Base-by-base conservation (phyloP, 176 grass and related monocot genomes). In the Triticum dicoccoides region DNA sequence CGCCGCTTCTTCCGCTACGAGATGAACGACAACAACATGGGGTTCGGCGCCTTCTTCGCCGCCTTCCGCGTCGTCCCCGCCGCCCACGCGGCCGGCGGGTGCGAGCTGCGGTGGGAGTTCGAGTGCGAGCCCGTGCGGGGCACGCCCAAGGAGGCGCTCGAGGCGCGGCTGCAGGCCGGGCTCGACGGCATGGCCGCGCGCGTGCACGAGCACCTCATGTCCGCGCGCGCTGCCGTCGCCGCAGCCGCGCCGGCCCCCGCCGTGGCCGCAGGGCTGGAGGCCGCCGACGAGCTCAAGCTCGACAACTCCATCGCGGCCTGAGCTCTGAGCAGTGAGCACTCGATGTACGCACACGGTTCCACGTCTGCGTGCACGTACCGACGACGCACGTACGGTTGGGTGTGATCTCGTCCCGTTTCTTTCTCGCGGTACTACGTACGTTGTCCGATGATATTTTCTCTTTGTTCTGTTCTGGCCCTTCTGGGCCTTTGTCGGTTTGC, bases 11-110 rank as follows among this genome's bases (percentile, higher is more conserved):
- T 95, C 91, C 89, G 93, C 38, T 96, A 96, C 91, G 87, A 96
- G 88, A 89, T 96, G 91, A 93, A 89, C 74, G 89, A 96, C 73
- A 96, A 93, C 94, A 96, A 96, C 81, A 89, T 96, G 94, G 94
- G 94, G 10, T 96, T 96, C 78, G 87, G 83, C 37, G 8, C 15
- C 56, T 96, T 93, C 82, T 87, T 91, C 66, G 91, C 94, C 47
- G 83, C 73, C 20, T 91, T 93, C 83, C 77, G 78, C 77, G 94
- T 93, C 83, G 83, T 80, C 52, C 51, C 78, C 0, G 9, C 72
- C 3, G 51, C 27, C 27, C 27, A 27, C 27, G 27, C 23, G 27
- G 54, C 12, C 27, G 42, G 8, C 51, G 32, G 85, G 8, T 91
- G 89, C 82, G 78, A 82, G 77, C 78, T 91, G 41, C 51, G 82